A percentile compares a stretch with the other conserved stretches of the same genome.
Conservation (phyloP, 345 rosid genomes). For the Lumnitzera racemosa region DNA sequence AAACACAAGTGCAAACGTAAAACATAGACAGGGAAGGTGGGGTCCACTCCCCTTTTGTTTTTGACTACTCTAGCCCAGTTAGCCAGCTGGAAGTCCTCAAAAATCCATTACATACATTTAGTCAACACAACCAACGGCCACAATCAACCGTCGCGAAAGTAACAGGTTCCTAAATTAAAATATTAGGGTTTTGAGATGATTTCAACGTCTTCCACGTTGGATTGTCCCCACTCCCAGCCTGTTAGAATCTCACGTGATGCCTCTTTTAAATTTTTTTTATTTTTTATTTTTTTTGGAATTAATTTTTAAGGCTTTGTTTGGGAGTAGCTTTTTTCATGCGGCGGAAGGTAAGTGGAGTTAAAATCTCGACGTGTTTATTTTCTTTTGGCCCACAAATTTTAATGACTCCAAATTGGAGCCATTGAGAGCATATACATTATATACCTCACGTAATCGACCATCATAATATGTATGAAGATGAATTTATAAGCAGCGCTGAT, state of each 20-base stretch:
- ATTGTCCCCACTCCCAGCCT: slow-evolving; percentile 49
- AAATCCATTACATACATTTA: slow-evolving; percentile 16
- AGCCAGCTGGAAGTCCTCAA: background rate
- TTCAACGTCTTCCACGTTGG: slow-evolving; percentile 34
- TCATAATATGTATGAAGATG: slow-evolving; percentile 16
- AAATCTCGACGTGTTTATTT: too few relatives aligned
- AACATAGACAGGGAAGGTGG: too few relatives aligned
- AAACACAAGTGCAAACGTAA: slow-evolving; percentile 7
- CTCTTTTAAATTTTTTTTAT: slow-evolving; percentile 36
- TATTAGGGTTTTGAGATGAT: slow-evolving; percentile 15
- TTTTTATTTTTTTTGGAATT: slow-evolving; percentile 17
- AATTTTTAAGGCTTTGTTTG: too few relatives aligned
- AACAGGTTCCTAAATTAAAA: slow-evolving; percentile 5
- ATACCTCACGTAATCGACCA: too few relatives aligned
- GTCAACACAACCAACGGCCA: slow-evolving; percentile 29
- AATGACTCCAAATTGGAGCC: too few relatives aligned
- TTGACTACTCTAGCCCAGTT: too few relatives aligned
- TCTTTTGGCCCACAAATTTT: too few relatives aligned
- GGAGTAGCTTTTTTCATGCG: too few relatives aligned
- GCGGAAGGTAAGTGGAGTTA: too few relatives aligned
- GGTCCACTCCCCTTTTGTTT: too few relatives aligned
- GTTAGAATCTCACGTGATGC: slow-evolving; percentile 60
- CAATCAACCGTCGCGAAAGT: slow-evolving; percentile 8
- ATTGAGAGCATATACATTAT: too few relatives aligned
- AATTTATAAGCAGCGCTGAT: background rate